Percentiles rank a stretch among this genome's conserved stretches.
Conservation (phyloP, 495 filamentous ascomycete species). For the Pyronema omphalodes region DNA sequence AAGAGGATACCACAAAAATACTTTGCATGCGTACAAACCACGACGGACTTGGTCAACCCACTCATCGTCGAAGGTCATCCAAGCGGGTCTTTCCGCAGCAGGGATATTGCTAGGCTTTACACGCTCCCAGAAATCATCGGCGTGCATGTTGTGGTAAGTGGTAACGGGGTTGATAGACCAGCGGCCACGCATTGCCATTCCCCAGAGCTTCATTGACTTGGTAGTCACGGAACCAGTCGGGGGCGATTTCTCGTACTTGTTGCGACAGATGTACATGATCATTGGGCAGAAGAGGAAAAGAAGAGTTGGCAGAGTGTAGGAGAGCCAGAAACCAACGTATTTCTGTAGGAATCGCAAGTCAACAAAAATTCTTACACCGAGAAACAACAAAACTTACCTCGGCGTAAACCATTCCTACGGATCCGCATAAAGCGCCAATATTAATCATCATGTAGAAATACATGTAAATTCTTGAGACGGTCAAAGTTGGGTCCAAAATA, state of each 20-base stretch:
- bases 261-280: conserved; percentile 42
- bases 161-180: conserved; percentile 37
- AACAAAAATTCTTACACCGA: no score
- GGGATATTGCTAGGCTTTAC: conserved; percentile 46
- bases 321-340: conserved; percentile 62
- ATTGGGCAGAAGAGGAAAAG: conserved; percentile 42
- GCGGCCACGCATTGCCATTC: conserved; percentile 41
- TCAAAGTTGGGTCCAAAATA: conserved; percentile 50
- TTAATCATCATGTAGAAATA: conserved; percentile 58
- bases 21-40: conserved; percentile 49
- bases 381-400: neutral
- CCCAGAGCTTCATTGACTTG: conserved; percentile 37
- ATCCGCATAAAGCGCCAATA: conserved; percentile 39
- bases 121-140: conserved; percentile 40
- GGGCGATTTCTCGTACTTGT: conserved; percentile 37
- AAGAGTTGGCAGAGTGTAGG: conserved; percentile 42
- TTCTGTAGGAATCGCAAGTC: conserved; percentile 29
- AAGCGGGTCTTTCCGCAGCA: conserved; percentile 30
- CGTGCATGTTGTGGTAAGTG: conserved; percentile 33
- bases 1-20: conserved; percentile 42
- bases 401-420: conserved; percentile 39
- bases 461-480: conserved; percentile 40
- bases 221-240: conserved; percentile 47
- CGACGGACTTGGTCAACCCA: conserved; percentile 57
- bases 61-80: conserved; percentile 59